These are phyloP conservation scores for Saccharomyces hybrid DNA, from an alignment of 1,139 yeast species.

Conservation along the genomic window DNA sequence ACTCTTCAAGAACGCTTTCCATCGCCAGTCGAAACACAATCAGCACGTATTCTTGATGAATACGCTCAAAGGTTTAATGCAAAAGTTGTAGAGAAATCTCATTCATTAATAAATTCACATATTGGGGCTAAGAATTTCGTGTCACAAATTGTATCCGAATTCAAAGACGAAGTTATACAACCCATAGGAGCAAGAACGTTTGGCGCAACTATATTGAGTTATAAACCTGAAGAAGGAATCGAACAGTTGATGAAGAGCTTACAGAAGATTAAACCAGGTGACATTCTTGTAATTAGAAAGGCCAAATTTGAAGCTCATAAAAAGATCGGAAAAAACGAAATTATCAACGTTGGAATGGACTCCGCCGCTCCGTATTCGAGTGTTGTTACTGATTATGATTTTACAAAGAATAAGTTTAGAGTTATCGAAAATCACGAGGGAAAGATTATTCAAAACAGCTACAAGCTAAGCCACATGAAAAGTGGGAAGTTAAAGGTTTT, in stretches of 20 bases:
- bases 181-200: constrained; percentile 62
- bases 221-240: constrained; percentile 50
- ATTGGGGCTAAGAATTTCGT: constrained; percentile 27
- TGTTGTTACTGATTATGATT: constrained; percentile 66
- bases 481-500: constrained; percentile 75
- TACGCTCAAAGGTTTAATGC: constrained; percentile 44
- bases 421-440: constrained; percentile 64
- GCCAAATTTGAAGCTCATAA: constrained; percentile 70
- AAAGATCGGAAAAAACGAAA: constrained; percentile 36
- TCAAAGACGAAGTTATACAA: constrained; percentile 39
- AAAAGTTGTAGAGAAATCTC: constrained; percentile 39
- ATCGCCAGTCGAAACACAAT: constrained; percentile 7
- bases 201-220: constrained; percentile 62
- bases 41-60: constrained; percentile 37
- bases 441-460: constrained; percentile 52
- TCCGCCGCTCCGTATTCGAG: constrained; percentile 36
- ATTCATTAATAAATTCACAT: constrained; percentile 36
- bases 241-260: constrained; percentile 50
- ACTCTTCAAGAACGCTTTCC: constrained; percentile 26
- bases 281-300: constrained; percentile 64
- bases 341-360: constrained; percentile 43
- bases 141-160: constrained; percentile 18
- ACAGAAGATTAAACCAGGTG: constrained; percentile 60
- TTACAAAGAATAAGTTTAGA: constrained; percentile 63
- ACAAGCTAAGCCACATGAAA: constrained; percentile 64